Evolutionary conservation across 768 basidiomycete species (phyloP).

Genomic region (Pisolithus marmoratus): DNA sequence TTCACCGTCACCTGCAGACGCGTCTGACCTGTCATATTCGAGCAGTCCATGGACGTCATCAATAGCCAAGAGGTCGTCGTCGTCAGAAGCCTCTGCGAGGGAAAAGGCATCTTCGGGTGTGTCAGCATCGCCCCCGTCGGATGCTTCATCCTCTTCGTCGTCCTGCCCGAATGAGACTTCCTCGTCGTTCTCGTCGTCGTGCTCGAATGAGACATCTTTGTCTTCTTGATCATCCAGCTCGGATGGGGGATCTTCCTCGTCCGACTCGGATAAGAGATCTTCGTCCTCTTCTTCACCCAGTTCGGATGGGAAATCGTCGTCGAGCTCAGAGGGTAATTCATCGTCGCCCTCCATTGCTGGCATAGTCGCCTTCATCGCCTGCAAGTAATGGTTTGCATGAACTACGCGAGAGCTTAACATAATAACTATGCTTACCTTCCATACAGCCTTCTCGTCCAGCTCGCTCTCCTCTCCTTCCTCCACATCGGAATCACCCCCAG

Average conservation of each 20-base stretch:
- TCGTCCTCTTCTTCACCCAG: too few relatives aligned
- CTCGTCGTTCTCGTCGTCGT: conserved; percentile 15
- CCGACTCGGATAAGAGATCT: too few relatives aligned
- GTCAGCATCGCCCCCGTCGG: conserved; percentile 28
- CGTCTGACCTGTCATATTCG: conserved; percentile 53
- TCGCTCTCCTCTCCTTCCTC: conserved; percentile 40
- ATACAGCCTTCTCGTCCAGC: conserved; percentile 66
- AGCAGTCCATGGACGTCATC: conserved; percentile 54
- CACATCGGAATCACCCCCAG: conserved; percentile 21
- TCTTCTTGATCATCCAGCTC: conserved; percentile 19
- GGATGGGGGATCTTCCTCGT: too few relatives aligned
- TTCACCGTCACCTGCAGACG: conserved; percentile 44
- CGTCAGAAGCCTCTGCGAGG: conserved; percentile 61
- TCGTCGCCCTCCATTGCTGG: conserved; percentile 51
- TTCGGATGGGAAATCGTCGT: conserved; percentile 8
- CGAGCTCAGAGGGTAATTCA: conserved; percentile 20
- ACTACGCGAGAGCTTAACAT: not conserved
- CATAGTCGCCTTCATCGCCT: conserved; percentile 91
- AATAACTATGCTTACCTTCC: conserved; percentile 60
- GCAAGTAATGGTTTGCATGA: conserved; percentile 2
- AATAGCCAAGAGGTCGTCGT: conserved; percentile 61
- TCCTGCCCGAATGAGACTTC: conserved; percentile 3
- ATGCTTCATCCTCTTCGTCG: conserved; percentile 27
- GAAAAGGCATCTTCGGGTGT: conserved; percentile 45
- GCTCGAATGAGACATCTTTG: conserved; percentile 20